Percentiles rank a stretch among this genome's conserved stretches.
These are phyloP conservation scores for Friedmanniomyces simplex DNA, from an alignment of 495 filamentous ascomycete species.

Conservation along the genomic window DNA sequence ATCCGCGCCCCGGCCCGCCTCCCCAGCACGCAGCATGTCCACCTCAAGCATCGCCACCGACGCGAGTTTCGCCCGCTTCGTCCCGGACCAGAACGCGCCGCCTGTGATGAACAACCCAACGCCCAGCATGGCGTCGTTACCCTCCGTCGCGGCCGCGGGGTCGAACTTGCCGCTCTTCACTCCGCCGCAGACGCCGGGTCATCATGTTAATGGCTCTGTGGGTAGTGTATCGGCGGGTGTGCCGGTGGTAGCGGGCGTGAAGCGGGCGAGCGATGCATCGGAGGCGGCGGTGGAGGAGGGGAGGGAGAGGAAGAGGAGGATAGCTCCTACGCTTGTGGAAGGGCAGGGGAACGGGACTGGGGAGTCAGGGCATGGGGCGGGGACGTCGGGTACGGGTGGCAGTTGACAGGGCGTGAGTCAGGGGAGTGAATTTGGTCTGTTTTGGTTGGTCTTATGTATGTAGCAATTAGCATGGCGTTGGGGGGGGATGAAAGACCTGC, in stretches of 20 bases:
- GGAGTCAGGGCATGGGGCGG: too few species aligned
- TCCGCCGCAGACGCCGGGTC: slow-evolving; percentile 32
- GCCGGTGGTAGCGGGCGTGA: slow-evolving; percentile 7
- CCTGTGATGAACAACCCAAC: slow-evolving; percentile 28
- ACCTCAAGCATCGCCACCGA: slow-evolving; percentile 68
- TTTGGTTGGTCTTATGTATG: background rate
- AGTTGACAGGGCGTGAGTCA: background rate
- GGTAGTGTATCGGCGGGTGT: slow-evolving; percentile 21
- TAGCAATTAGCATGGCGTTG: background rate
- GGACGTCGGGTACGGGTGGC: background rate
- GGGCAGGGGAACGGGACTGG: too few species aligned
- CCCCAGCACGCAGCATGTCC: slow-evolving; percentile 71
- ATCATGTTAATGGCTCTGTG: slow-evolving; percentile 28
- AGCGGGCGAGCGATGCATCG: slow-evolving; percentile 17
- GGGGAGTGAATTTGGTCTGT: background rate
- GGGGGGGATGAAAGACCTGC: background rate
- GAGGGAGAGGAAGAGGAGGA: slow-evolving; percentile 28
- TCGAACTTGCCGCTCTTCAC: slow-evolving; percentile 31
- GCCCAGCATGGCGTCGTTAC: slow-evolving; percentile 26
- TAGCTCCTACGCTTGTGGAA: slow-evolving; percentile 31
- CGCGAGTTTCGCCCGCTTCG: slow-evolving; percentile 28
- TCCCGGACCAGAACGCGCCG: slow-evolving; percentile 17
- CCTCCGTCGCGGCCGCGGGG: slow-evolving; percentile 29
- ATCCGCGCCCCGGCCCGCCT: slow-evolving; percentile 38
- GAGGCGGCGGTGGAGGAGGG: slow-evolving; percentile 17